Evolutionary conservation across 2,329 filamentous ascomycete species (phyloP).

Genomic region (Purpureocillium takamizusanense): DNA sequence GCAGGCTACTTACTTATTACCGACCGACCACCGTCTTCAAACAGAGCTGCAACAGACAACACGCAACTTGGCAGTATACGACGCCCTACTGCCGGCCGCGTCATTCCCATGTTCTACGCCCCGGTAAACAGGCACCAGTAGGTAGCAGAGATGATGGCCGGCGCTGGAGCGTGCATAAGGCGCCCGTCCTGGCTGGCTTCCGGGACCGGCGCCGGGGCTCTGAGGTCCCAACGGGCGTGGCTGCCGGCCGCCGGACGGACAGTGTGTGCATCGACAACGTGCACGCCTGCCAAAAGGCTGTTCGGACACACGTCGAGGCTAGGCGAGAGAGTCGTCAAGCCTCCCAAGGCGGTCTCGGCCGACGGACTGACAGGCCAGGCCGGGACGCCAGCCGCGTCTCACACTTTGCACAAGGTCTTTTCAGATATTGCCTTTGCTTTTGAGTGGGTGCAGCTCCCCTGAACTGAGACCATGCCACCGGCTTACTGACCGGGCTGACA

Average conservation of each 20-base stretch:
- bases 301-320: not conserved
- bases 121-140: not conserved
- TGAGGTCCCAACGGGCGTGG: not conserved
- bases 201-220: not conserved
- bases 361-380: not conserved
- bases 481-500: slow-evolving; percentile 11
- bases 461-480: not conserved
- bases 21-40: too few relatives aligned
- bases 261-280: not conserved
- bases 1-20: too few relatives aligned
- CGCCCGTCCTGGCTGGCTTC: not conserved
- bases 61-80: too few relatives aligned
- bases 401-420: slow-evolving; percentile 10
- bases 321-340: not conserved
- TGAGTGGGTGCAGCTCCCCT: slow-evolving; percentile 16
- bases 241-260: not conserved
- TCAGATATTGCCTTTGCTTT: slow-evolving; percentile 28
- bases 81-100: too few relatives aligned
- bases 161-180: not conserved
- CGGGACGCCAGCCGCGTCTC: not conserved
- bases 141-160: not conserved
- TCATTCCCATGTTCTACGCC: not conserved
- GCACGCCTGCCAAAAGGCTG: not conserved
- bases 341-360: not conserved
- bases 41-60: too few relatives aligned